Percentiles rank a stretch among this genome's conserved stretches.
Conservation (phyloP, 73 alveolate species). For the Stentor coeruleus region DNA sequence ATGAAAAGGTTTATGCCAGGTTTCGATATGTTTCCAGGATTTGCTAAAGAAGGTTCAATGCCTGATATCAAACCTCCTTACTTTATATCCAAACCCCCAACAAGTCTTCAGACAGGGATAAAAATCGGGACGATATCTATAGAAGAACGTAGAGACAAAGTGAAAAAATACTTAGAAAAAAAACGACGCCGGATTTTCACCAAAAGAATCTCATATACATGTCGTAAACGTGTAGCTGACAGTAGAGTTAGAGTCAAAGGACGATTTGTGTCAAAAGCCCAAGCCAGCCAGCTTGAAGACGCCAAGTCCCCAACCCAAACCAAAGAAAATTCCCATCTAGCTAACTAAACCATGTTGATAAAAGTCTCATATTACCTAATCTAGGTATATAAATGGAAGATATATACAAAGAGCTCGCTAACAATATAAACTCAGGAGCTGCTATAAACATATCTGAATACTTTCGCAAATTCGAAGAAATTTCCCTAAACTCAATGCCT, state of each 20-base stretch:
- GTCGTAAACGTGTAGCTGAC: constrained; percentile 38
- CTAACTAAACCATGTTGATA: no score
- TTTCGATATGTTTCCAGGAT: no score
- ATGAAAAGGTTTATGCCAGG: no score
- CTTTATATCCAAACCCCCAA: no score
- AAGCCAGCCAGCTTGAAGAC: no score
- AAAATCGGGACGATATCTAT: constrained; percentile 24
- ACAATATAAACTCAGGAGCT: background rate
- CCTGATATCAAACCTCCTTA: no score
- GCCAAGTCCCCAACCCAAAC: no score
- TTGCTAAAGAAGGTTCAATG: no score
- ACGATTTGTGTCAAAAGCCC: constrained; percentile 21
- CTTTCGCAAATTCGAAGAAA: background rate
- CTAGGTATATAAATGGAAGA: background rate
- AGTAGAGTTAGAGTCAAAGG: constrained; percentile 32
- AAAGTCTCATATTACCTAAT: no score
- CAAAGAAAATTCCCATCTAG: no score
- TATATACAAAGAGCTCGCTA: background rate
- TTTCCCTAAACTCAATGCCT: background rate
- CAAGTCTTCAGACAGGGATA: no score
- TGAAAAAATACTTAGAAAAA: constrained; percentile 31
- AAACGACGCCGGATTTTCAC: constrained; percentile 26
- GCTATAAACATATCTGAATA: background rate
- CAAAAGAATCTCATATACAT: constrained; percentile 26
- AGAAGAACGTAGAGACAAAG: constrained; percentile 28